Evolutionary conservation across 2,329 filamentous ascomycete genomes (phyloP).

Genomic region (Thelonectria discophora): DNA sequence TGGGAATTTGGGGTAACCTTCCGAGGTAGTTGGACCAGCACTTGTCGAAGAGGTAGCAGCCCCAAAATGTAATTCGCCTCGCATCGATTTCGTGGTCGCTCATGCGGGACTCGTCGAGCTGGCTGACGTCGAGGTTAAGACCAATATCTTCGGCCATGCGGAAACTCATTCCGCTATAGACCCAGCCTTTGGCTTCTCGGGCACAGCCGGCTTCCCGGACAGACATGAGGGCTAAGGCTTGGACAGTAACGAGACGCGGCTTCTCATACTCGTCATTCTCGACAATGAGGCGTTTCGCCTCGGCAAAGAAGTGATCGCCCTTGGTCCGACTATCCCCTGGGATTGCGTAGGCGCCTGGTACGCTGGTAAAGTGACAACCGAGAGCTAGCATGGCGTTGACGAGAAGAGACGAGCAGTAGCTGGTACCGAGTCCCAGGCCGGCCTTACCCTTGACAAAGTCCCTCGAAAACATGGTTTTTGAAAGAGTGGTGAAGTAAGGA

Average conservation of each 20-base stretch:
- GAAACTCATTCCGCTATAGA: constrained; percentile 98
- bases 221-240: constrained; percentile 94
- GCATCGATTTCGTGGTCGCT: constrained; percentile 89
- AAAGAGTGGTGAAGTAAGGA: constrained; percentile 91
- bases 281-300: constrained; percentile 88
- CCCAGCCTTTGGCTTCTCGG: constrained; percentile 94
- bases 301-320: constrained; percentile 94
- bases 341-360: constrained; percentile 74
- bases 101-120: constrained; percentile 68
- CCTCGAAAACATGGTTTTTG: constrained; percentile 84
- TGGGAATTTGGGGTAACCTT: constrained; percentile 85
- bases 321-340: constrained; percentile 83
- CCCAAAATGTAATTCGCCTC: constrained; percentile 93
- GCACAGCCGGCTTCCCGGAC: constrained; percentile 95
- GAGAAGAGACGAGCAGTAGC: constrained; percentile 87
- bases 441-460: constrained; percentile 81
- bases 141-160: constrained; percentile 96
- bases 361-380: constrained; percentile 90
- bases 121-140: constrained; percentile 82
- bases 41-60: constrained; percentile 98
- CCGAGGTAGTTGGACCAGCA: constrained; percentile 98
- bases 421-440: constrained; percentile 62
- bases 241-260: constrained; percentile 86
- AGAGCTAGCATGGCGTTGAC: constrained; percentile 95
- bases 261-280: constrained; percentile 95